Conservation (phyloP, 1,284 basidiomycete species). For the Puccinia brachypodii region DNA sequence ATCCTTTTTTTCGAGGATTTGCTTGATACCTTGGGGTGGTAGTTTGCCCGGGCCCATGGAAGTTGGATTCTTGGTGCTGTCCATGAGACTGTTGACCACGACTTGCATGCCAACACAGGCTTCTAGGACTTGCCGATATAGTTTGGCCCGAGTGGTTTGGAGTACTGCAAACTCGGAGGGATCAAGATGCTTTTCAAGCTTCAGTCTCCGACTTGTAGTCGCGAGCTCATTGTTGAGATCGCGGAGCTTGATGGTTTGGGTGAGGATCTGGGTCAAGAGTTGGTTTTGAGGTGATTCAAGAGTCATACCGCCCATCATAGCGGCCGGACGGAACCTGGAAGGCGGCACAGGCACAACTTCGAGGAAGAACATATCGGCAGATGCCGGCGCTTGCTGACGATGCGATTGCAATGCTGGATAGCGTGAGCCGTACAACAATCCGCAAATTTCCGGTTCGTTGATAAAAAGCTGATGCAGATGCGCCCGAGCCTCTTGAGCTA, state of each 20-base stretch:
- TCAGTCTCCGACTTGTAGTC: slow-evolving; percentile 59
- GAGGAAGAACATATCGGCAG: slow-evolving; percentile 96
- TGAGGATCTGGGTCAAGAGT: slow-evolving; percentile 79
- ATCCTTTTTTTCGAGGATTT: slow-evolving; percentile 97
- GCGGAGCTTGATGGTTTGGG: slow-evolving; percentile 75
- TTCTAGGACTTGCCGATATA: slow-evolving; percentile 75
- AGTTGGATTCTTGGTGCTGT: slow-evolving; percentile 91
- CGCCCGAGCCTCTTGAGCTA: slow-evolving; percentile 86
- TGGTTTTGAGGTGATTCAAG: slow-evolving; percentile 98
- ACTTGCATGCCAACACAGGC: slow-evolving; percentile 84
- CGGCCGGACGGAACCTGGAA: slow-evolving; percentile 91
- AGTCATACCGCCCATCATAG: slow-evolving; percentile 84
- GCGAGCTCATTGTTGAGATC: slow-evolving; percentile 73
- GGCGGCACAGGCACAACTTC: slow-evolving; percentile 88
- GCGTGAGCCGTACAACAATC: slow-evolving; percentile 87
- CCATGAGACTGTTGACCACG: slow-evolving; percentile 96
- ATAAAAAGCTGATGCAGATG: slow-evolving; percentile 85
- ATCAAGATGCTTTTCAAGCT: slow-evolving; percentile 62
- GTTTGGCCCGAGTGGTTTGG: slow-evolving; percentile 60
- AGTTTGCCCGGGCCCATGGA: slow-evolving; percentile 80
- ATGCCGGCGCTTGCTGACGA: slow-evolving; percentile 55
- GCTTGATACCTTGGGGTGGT: slow-evolving; percentile 94
- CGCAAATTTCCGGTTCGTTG: slow-evolving; percentile 78
- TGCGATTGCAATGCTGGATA: slow-evolving; percentile 64
- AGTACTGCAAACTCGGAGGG: slow-evolving; percentile 52